phyloP scores from a whole-genome alignment of 495 filamentous ascomycete species.

The Aspergillus affinis region DNA sequence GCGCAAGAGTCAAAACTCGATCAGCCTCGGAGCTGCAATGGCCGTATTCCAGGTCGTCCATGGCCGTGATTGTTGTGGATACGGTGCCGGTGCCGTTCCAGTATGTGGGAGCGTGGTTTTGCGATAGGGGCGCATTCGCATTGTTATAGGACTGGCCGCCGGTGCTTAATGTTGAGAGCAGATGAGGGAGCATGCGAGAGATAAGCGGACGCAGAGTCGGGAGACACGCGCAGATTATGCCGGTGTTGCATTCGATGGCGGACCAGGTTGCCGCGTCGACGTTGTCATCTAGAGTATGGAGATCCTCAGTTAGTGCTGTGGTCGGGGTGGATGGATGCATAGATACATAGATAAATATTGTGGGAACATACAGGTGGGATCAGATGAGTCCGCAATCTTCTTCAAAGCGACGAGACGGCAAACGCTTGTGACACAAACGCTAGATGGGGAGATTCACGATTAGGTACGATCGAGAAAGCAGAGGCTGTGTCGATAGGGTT shows the following conservation, averaged over 20 bases:
- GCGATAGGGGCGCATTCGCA: slow-evolving; percentile 15
- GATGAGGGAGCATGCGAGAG: slow-evolving; percentile 34
- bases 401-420: slow-evolving; percentile 40
- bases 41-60: slow-evolving; percentile 37
- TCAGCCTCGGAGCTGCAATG: slow-evolving; percentile 26
- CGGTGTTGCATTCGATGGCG: slow-evolving; percentile 82
- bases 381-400: slow-evolving; percentile 37
- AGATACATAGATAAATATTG: neutral
- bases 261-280: slow-evolving; percentile 69
- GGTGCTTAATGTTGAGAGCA: slow-evolving; percentile 31
- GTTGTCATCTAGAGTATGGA: slow-evolving; percentile 44
- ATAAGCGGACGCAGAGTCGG: slow-evolving; percentile 83
- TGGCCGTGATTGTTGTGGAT: slow-evolving; percentile 31
- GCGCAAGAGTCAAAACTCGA: slow-evolving; percentile 24
- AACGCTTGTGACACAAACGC: slow-evolving; percentile 48
- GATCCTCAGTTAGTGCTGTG: neutral
- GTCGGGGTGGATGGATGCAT: neutral
- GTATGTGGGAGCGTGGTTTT: slow-evolving; percentile 23
- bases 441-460: slow-evolving; percentile 8
- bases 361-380: slow-evolving; percentile 41
- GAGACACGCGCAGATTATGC: slow-evolving; percentile 87
- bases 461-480: neutral
- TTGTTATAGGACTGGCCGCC: slow-evolving; percentile 20
- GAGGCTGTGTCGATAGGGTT: slow-evolving; percentile 2
- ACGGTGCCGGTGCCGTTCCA: slow-evolving; percentile 35